Conservation (phyloP, 169 alveolate genomes). For the Plasmodium inui region DNA sequence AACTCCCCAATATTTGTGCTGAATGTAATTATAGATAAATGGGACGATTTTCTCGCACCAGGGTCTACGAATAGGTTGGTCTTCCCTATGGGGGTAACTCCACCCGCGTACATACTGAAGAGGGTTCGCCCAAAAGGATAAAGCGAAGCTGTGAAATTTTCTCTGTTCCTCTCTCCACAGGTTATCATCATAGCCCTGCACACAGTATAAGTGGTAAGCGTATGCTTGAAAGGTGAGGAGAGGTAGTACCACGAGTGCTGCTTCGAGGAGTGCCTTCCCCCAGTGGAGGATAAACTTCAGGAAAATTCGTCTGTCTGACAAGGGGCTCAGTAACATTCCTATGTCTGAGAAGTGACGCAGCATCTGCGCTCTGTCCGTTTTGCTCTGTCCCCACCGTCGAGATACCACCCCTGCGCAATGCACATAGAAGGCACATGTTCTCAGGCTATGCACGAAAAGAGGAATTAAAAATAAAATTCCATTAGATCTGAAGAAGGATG, state of each 20-base stretch:
- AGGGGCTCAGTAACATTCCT: not conserved
- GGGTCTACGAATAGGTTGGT: slow-evolving; percentile 58
- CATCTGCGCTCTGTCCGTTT: not conserved
- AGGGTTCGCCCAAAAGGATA: slow-evolving; percentile 28
- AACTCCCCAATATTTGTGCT: slow-evolving; percentile 82
- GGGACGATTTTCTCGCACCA: slow-evolving; percentile 81
- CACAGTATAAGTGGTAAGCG: slow-evolving; percentile 79
- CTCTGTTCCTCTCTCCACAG: slow-evolving; percentile 56
- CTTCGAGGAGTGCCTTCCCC: slow-evolving; percentile 79
- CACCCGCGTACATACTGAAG: slow-evolving; percentile 1
- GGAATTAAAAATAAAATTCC: slow-evolving; percentile 82
- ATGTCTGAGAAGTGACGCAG: not conserved
- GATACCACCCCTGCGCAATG: not conserved
- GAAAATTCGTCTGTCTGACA: not conserved
- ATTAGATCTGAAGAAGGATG: slow-evolving; percentile 78
- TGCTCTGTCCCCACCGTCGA: not conserved
- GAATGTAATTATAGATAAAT: slow-evolving; percentile 78
- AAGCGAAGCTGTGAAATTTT: slow-evolving; percentile 44
- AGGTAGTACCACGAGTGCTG: slow-evolving; percentile 78
- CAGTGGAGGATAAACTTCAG: slow-evolving; percentile 69
- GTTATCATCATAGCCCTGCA: slow-evolving; percentile 2
- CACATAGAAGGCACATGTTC: slow-evolving; percentile 60
- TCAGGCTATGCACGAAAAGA: slow-evolving; percentile 77
- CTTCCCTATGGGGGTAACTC: not conserved
- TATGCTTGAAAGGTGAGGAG: slow-evolving; percentile 78